Evolutionary conservation across 306 rosid genomes (phyloP), one percentile per base, ranked within the genome.

Genomic region (Sindora glabra): DNA sequence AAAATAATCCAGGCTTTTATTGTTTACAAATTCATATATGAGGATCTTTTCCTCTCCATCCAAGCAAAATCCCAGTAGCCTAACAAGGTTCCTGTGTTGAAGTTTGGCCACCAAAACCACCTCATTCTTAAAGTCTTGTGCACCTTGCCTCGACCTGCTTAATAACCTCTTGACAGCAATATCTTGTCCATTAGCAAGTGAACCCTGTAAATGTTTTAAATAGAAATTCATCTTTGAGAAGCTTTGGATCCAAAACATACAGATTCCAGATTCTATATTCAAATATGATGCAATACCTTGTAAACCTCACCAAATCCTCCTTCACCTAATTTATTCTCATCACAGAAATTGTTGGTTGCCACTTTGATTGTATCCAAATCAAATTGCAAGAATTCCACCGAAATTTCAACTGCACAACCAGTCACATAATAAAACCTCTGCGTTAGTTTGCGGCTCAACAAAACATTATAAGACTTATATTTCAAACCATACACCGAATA

Each of bases 241-340:
- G 9, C n/a, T 30, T 17, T 60, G 8, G 13, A 53, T 8, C 16
- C 51, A 39, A 22, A 32, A 16, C 17, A 18, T 32, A 17, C 33
- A 34, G 5, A 3, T n/a, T 27, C 23, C 27, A 30, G 33, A 40
- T 38, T 58, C 49, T 40, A 16, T 24, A 18, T 14, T 38, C 17
- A n/a, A 0, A n/a, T 2, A 0, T 33, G 15, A 47, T 0, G n/a
- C n/a, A n/a, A 27, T 74, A 79, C 89, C 81, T 77, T 83, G 74
- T 67, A 83, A 60, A 79, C 89, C 36, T 18, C 51, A 24, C 86
- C 86, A 63, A 80, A 74, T 62, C 83, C 83, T 27, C 89, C 89
- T 71, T 48, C 73, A 0, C 85, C 86, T 12, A 83, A 49, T 61
- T 68, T 74, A 41, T 74, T 70, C 2, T 74, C 75, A 10, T 30